These are phyloP conservation scores for Trichosanthes cucumerina DNA, from an alignment of 306 rosid genomes.

Conservation along the genomic window DNA sequence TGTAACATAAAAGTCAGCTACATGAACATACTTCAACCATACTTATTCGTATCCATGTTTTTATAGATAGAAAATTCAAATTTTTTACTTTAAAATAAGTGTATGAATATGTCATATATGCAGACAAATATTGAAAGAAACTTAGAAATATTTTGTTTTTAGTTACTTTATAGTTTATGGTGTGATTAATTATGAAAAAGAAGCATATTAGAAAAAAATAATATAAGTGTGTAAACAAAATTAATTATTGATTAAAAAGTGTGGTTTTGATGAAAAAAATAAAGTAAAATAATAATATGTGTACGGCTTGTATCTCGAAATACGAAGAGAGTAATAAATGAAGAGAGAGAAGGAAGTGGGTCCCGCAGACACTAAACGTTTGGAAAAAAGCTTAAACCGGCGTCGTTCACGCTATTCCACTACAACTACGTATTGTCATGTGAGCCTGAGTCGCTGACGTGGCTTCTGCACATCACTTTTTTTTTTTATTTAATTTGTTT, in stretches of 20 bases:
- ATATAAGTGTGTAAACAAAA: background rate
- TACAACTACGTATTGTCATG: background rate
- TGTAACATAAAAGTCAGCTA: too few relatives aligned
- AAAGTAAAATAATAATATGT: background rate
- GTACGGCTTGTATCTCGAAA: background rate
- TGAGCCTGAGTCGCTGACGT: background rate
- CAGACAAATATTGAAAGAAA: too few relatives aligned
- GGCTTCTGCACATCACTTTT: background rate
- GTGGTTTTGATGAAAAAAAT: background rate
- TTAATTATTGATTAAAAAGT: background rate
- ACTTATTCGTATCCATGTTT: too few relatives aligned
- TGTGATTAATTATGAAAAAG: too few relatives aligned
- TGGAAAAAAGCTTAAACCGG: background rate
- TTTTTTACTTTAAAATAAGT: too few relatives aligned
- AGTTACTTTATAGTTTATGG: too few relatives aligned
- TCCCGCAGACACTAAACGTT: background rate
- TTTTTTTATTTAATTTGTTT: too few relatives aligned
- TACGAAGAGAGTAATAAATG: background rate
- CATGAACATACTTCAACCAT: too few relatives aligned
- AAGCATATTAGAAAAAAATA: background rate
- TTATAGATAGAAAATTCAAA: too few relatives aligned
- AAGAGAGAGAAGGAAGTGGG: background rate
- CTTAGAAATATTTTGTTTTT: too few relatives aligned
- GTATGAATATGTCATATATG: too few relatives aligned
- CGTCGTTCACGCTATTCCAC: background rate